Conservation (phyloP, 768 basidiomycete species). For the Suillus ampliporus region DNA sequence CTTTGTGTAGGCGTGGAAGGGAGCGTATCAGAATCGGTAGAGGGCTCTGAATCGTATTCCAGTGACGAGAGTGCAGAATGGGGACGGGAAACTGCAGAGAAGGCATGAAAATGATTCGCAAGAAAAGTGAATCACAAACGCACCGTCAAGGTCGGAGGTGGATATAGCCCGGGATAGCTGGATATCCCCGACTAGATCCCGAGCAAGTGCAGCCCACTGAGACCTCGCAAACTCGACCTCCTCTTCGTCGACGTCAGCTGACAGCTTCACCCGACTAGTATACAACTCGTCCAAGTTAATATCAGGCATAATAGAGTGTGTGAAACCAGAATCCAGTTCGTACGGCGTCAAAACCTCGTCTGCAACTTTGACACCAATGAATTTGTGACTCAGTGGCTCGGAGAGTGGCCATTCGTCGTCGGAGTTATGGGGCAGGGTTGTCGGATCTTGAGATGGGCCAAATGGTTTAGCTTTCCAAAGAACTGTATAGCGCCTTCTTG, state of each 20-base stretch:
- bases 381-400: constrained; percentile 42
- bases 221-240: constrained; percentile 40
- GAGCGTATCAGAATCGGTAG: constrained; percentile 14
- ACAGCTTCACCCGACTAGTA: constrained; percentile 8
- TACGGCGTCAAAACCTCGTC: constrained; percentile 44
- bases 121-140: neutral
- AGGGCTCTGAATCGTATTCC: constrained; percentile 15
- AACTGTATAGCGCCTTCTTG: constrained; percentile 8
- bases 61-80: constrained; percentile 13
- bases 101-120: neutral
- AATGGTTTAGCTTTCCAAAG: constrained; percentile 11
- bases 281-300: constrained; percentile 8
- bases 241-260: constrained; percentile 38
- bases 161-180: neutral
- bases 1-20: constrained; percentile 14
- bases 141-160: constrained; percentile 10
- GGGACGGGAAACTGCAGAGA: constrained; percentile 5
- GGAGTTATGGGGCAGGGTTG: neutral
- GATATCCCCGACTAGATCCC: constrained; percentile 43
- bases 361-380: constrained; percentile 46
- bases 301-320: constrained; percentile 26
- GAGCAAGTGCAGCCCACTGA: constrained; percentile 49
- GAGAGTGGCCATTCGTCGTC: neutral
- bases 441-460: constrained; percentile 14
- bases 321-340: constrained; percentile 50